Base-by-base conservation (phyloP, 2,329 filamentous ascomycete species). In the Pseudogymnoascus sp. region DNA sequence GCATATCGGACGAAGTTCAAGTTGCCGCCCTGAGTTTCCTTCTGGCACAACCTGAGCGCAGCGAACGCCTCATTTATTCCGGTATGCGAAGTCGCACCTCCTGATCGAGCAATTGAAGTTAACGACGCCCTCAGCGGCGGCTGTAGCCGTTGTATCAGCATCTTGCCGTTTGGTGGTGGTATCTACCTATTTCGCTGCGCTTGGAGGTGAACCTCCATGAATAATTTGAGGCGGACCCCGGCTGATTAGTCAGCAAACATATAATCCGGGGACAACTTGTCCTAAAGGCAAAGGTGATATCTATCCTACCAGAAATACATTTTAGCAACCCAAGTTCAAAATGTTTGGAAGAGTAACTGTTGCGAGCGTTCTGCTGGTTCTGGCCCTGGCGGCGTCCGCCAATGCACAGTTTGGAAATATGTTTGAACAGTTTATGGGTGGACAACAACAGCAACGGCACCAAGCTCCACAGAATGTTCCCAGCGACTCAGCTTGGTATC, bases 341-440 rank as follows among this genome's bases (percentile, higher is more conserved):
- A 56, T 56, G 50, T 56, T 56, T 56, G 50, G 50, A 56, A 35
- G 50, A 33, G 26, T 35, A 56, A 21, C n/a, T 56, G 68, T 86
- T 19, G 64, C 66, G 11, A 62, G 67, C 7, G 73, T 91, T 15
- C 77, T 89, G 60, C 75, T 91, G 13, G 19, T 15, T 9, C 10
- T n/a, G 11, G n/a, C 50, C 29, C 72, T 90, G 64, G 77, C 84
- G 66, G 76, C 84, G 33, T 70, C 78, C 15, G 86, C 82, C 3
- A 79, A 83, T 64, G 91, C 91, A 10, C 93, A 97, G 77, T 97
- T 97, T 76, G 89, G 91, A 73, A 96, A 42, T 42, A 38, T 99
- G 83, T 99, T 97, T 78, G 93, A 97, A 75, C 91, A 97, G 91
- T 97, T 99, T 75, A 83, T 86, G 70, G 84, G 84, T 68, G 80